Percentiles rank a stretch among this genome's conserved stretches.
phyloP scores from a whole-genome alignment of 179 eudicot genomes.

The Sideroxylon spinosum region DNA sequence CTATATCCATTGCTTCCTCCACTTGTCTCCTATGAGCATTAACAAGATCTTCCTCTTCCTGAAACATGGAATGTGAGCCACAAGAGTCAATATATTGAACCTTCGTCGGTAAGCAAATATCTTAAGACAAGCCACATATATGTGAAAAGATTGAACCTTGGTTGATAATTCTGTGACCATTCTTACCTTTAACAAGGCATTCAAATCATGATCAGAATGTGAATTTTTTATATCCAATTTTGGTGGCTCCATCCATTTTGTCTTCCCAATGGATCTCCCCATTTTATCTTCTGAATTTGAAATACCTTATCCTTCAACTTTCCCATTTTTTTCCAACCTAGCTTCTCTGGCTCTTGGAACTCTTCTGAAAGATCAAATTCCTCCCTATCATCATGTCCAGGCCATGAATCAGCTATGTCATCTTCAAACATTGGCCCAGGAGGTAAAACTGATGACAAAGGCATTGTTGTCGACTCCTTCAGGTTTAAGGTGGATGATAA shows the following conservation, averaged over 20 bases:
- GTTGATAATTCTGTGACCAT: not conserved
- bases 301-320: constrained; percentile 34
- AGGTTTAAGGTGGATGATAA: constrained; percentile 50
- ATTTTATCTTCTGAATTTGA: constrained; percentile 38
- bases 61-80: constrained; percentile 13
- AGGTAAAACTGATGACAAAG: constrained; percentile 39
- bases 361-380: constrained; percentile 57
- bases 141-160: no score
- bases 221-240: constrained; percentile 23
- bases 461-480: constrained; percentile 59
- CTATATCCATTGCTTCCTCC: constrained; percentile 90
- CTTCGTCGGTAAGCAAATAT: not conserved
- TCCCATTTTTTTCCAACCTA: constrained; percentile 40
- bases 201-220: constrained; percentile 62
- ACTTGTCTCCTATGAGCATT: constrained; percentile 81
- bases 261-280: constrained; percentile 44
- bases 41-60: constrained; percentile 98
- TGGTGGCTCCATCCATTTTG: constrained; percentile 42
- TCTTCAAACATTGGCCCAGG: constrained; percentile 48
- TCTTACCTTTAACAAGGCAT: constrained; percentile 61
- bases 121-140: no score
- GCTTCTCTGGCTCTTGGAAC: constrained; percentile 60
- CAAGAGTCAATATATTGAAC: not conserved
- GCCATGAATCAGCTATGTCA: constrained; percentile 50
- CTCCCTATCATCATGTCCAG: constrained; percentile 51